Conservation (phyloP, 345 rosid species). For the Populus deltoides region DNA sequence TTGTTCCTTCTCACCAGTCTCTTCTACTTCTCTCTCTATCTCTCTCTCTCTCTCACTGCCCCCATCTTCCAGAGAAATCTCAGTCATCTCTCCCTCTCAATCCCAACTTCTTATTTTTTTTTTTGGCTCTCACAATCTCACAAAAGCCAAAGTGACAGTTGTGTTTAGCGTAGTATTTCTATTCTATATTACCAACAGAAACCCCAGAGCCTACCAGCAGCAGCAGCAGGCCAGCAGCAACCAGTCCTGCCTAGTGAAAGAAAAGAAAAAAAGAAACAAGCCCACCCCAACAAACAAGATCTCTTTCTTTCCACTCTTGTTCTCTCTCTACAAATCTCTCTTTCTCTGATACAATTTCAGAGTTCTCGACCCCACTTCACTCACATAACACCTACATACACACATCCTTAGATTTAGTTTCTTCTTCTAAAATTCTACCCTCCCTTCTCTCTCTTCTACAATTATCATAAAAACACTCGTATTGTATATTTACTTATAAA, state of each 20-base stretch:
- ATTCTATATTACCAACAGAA: background rate
- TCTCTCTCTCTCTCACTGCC: background rate
- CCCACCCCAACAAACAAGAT: constrained; percentile 26
- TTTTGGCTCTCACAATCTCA: background rate
- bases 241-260: constrained; percentile 3
- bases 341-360: constrained; percentile 34
- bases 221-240: constrained; percentile 3
- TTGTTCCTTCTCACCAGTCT: background rate
- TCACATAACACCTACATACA: constrained; percentile 38
- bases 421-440: background rate
- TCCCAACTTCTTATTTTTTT: constrained; percentile 9
- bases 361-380: constrained; percentile 30
- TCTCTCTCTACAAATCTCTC: constrained; percentile 6
- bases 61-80: background rate
- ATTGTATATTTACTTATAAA: background rate
- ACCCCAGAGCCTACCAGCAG: constrained; percentile 14
- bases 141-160: constrained; percentile 50
- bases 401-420: constrained; percentile 25
- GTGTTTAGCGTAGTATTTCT: constrained; percentile 7
- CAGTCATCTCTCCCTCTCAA: constrained; percentile 31
- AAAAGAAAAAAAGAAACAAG: background rate
- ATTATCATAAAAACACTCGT: constrained; percentile 2
- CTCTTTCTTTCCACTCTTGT: constrained; percentile 22
- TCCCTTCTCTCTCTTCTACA: constrained; percentile 11
- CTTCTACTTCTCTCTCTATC: background rate